Evolutionary conservation across 495 filamentous ascomycete species (phyloP).

Genomic region (Copromyces sp.): DNA sequence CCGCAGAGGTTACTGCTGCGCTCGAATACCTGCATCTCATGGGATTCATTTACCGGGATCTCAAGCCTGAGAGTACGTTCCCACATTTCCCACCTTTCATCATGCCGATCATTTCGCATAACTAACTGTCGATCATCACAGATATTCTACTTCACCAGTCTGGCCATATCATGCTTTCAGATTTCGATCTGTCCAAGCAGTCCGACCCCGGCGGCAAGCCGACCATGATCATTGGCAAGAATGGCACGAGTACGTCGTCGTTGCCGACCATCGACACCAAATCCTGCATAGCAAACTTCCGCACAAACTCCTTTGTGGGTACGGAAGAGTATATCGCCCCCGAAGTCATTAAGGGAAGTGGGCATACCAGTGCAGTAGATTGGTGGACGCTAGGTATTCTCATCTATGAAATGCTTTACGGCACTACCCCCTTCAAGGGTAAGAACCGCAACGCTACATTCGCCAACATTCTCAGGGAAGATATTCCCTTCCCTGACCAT

Average conservation of each 20-base stretch:
- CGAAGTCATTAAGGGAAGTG: conserved; percentile 97
- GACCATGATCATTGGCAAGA: conserved; percentile 88
- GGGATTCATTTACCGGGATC: conserved; percentile 97
- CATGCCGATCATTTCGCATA: neutral
- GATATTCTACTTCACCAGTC: conserved; percentile 97
- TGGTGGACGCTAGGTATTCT: conserved; percentile 98
- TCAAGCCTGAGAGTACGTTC: conserved; percentile 90
- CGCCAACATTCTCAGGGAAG: conserved; percentile 91
- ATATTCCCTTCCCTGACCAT: conserved; percentile 89
- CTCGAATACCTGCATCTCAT: conserved; percentile 96
- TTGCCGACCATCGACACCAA: conserved; percentile 95
- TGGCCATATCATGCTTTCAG: conserved; percentile 98
- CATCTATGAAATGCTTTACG: conserved; percentile 98
- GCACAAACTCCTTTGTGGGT: conserved; percentile 96
- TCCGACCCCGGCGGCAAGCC: conserved; percentile 92
- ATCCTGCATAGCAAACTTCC: conserved; percentile 95
- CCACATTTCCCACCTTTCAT: neutral
- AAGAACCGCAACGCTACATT: conserved; percentile 98
- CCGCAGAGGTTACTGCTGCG: conserved; percentile 94
- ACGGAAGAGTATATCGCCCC: conserved; percentile 98
- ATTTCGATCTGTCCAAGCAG: conserved; percentile 97
- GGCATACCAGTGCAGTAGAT: conserved; percentile 95
- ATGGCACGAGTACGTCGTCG: conserved; percentile 67
- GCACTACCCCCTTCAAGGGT: conserved; percentile 97
- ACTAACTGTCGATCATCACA: conserved; percentile 24